Evolutionary conservation across 306 rosid species (phyloP).

Genomic region (Lathyrus sativus): DNA sequence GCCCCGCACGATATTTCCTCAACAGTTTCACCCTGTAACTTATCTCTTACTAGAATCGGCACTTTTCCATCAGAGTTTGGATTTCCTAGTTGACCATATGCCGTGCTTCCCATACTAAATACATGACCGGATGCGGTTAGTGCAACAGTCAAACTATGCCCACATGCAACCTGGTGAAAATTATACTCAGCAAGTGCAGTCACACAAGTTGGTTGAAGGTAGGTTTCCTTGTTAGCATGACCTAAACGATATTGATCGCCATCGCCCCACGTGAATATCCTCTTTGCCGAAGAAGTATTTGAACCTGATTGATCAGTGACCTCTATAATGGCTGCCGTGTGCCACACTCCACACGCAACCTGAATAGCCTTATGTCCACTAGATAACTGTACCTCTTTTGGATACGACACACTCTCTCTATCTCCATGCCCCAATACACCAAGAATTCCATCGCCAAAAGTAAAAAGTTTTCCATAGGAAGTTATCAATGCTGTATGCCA

Average conservation of each 20-base stretch:
- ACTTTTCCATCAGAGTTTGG: conserved; percentile 75
- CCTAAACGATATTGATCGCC: conserved; percentile 91
- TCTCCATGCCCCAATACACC: conserved; percentile 97
- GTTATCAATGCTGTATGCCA: conserved; percentile 94
- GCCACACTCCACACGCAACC: conserved; percentile 98
- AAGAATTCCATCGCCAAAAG: conserved; percentile 91
- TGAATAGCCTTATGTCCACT: conserved; percentile 71
- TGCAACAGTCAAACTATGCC: conserved; percentile 76
- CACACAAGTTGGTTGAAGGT: conserved; percentile 85
- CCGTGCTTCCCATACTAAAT: conserved; percentile 76
- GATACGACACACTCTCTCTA: conserved; percentile 61
- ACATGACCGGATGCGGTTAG: conserved; percentile 94
- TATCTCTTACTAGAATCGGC: conserved; percentile 82
- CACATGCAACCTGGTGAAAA: conserved; percentile 89
- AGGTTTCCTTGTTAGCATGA: conserved; percentile 76
- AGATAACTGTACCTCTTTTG: conserved; percentile 74
- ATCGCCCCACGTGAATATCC: conserved; percentile 95
- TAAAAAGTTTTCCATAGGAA: conserved; percentile 72
- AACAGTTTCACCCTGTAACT: conserved; percentile 80
- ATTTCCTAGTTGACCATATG: conserved; percentile 85
- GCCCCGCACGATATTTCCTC: conserved; percentile 91
- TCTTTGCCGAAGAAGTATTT: conserved; percentile 55
- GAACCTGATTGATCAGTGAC: conserved; percentile 54
- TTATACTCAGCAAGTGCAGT: conserved; percentile 77
- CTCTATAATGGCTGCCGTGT: conserved; percentile 94